Base-by-base conservation (phyloP, 2,329 filamentous ascomycete genomes). In the Scorias spongiosa region DNA sequence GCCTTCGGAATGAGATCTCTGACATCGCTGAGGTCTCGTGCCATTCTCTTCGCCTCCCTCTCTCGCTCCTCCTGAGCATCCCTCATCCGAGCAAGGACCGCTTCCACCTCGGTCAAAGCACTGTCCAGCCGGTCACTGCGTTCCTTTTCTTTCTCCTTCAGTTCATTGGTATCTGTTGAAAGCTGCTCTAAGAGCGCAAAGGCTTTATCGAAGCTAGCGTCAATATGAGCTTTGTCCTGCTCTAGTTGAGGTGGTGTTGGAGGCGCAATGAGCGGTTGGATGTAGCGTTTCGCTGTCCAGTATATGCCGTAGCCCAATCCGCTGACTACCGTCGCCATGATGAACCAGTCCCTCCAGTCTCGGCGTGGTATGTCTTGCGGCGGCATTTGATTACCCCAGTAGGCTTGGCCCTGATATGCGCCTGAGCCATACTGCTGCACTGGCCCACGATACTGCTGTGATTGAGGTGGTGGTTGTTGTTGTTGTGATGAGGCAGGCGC, bases 311-410 rank as follows among this genome's bases (percentile, higher is more conserved):
- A 96, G 34, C 86, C 75, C 15, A 95, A 80, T 41, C 88, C 86
- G 45, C 87, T 82, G 49, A 93, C 81, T 10, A 96, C 84, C 0
- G 91, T 98, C 7, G 91, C 91, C 86, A 96, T 94, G 64, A 98
- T 96, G 66, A 98, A 98, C 84, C 87, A 96, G 61, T 98, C 91
- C 48, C 93, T 76, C 91, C 91, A 98, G 66, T 98, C 91, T 57
- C 91, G 74, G 59, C 78, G 80, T 2, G 87, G 87, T 2, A 78
- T 66, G 44, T 74, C 69, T 1, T 72, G 72, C 2, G 75, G 69
- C 7, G 71, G 73, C 15, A 36, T 36, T 15, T 36, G 32, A 51
- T 72, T 67, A 48, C 60, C 62, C 69, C 69, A 73, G 55, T 69
- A 75, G 53, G 68, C 72, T 41, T 59, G 54, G 56, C 69, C 67